Percentiles rank a stretch among this genome's conserved stretches.
Evolutionary conservation across 306 rosid species (phyloP).

Genomic region (Canavalia gladiata): DNA sequence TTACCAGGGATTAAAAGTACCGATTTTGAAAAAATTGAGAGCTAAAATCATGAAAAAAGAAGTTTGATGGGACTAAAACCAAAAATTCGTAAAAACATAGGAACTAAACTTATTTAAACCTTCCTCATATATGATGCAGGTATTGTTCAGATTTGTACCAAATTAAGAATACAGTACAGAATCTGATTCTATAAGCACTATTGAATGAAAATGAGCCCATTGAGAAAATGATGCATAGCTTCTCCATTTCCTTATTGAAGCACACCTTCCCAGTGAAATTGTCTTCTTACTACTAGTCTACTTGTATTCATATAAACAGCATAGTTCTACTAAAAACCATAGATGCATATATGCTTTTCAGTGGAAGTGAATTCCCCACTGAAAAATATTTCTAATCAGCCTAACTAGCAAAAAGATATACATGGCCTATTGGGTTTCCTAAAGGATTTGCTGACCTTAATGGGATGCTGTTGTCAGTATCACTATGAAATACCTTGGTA

Average conservation of each 20-base stretch:
- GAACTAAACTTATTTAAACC: too few species aligned
- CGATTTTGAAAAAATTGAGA: too few species aligned
- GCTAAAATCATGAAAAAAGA: too few species aligned
- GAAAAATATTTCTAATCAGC: constrained; percentile 25
- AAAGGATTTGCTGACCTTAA: constrained; percentile 1
- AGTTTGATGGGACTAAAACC: too few species aligned
- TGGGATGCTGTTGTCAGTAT: background rate
- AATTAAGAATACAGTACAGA: background rate
- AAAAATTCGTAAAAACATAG: too few species aligned
- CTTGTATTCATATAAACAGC: constrained; percentile 1
- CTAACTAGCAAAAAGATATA: background rate
- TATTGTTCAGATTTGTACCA: constrained; percentile 3
- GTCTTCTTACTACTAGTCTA: background rate
- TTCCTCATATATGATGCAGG: background rate
- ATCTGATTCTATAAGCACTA: background rate
- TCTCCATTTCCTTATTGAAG: background rate
- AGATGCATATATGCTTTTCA: background rate
- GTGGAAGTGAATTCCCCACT: background rate
- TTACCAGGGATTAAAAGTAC: too few species aligned
- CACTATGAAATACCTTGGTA: background rate
- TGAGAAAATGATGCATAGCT: background rate
- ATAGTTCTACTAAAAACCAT: background rate
- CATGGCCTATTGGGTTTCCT: constrained; percentile 8
- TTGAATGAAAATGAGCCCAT: background rate
- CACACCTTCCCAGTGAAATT: background rate